A percentile compares a stretch with the other conserved stretches of the same genome.
phyloP scores from a whole-genome alignment of 2,329 filamentous ascomycete genomes.

The Xylaria sp. region DNA sequence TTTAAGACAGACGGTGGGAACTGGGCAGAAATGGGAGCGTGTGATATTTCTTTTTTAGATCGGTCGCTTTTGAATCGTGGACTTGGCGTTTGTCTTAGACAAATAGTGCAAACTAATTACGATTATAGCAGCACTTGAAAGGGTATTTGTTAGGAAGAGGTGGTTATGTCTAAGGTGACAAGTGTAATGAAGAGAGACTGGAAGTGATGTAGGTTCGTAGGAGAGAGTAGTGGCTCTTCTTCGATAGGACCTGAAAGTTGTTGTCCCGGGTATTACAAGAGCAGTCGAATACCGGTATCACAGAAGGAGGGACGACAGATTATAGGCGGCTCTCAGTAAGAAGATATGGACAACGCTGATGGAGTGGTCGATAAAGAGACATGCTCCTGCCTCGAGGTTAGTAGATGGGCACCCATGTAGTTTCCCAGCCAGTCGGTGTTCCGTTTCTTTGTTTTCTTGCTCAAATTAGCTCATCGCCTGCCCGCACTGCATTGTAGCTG shows the following conservation, averaged over 20 bases:
- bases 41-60: not conserved
- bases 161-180: not conserved
- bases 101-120: not conserved
- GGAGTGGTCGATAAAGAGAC: not conserved
- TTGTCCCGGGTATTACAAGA: too few relatives aligned
- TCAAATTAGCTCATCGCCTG: slow-evolving; percentile 39
- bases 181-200: not conserved
- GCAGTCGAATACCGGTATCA: not conserved
- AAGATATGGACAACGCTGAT: not conserved
- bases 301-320: not conserved
- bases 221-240: not conserved
- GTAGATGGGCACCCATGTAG: not conserved
- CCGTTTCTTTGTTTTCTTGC: slow-evolving; percentile 34
- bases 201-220: not conserved
- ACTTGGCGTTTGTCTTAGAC: not conserved
- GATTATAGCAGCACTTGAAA: not conserved
- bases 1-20: not conserved
- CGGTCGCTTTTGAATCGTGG: not conserved
- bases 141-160: not conserved
- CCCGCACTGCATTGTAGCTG: not conserved
- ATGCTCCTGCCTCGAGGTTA: not conserved
- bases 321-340: too few relatives aligned
- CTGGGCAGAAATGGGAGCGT: not conserved
- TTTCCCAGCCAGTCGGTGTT: not conserved
- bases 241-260: not conserved